Evolutionary conservation across 1,284 basidiomycete species (phyloP).

Genomic region (Papiliotrema terrestris): DNA sequence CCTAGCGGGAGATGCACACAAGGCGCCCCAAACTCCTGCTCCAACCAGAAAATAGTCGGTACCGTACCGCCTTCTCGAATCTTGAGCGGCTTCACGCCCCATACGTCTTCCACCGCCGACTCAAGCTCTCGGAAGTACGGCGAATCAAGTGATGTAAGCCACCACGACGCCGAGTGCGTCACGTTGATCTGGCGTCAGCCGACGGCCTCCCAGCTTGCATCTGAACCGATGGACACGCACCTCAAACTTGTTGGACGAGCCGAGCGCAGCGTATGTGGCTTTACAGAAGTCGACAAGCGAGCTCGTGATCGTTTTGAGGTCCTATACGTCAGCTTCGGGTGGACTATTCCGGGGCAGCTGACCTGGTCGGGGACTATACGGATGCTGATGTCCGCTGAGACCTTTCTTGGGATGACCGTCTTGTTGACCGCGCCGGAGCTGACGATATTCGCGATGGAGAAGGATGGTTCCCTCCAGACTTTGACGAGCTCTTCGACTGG

Average conservation of each 20-base stretch:
- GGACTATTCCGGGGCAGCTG: neutral
- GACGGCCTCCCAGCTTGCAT: neutral
- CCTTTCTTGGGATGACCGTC: conserved; percentile 80
- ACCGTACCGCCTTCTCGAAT: conserved; percentile 90
- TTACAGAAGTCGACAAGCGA: conserved; percentile 62
- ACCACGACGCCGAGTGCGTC: conserved; percentile 89
- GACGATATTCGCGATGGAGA: conserved; percentile 45
- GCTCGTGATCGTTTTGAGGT: conserved; percentile 65
- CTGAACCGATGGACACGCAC: conserved; percentile 48
- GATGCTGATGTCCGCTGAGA: conserved; percentile 75
- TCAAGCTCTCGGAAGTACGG: conserved; percentile 81
- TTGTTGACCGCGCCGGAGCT: conserved; percentile 42
- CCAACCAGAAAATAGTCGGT: conserved; percentile 85
- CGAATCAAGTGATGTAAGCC: conserved; percentile 81
- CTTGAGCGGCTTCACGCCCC: conserved; percentile 75
- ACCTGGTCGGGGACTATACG: conserved; percentile 85
- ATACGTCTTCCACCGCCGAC: conserved; percentile 74
- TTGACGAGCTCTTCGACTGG: conserved; percentile 65
- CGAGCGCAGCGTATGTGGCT: conserved; percentile 59
- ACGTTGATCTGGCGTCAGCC: conserved; percentile 61
- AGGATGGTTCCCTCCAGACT: conserved; percentile 61
- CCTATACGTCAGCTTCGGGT: conserved; percentile 48
- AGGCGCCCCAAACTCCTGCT: conserved; percentile 70
- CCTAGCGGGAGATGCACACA: conserved; percentile 48
- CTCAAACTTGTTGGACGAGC: conserved; percentile 68